Percentiles rank a stretch among this genome's conserved stretches.
Conservation (phyloP, 2,329 filamentous ascomycete species). For the Aschersonia sp. region DNA sequence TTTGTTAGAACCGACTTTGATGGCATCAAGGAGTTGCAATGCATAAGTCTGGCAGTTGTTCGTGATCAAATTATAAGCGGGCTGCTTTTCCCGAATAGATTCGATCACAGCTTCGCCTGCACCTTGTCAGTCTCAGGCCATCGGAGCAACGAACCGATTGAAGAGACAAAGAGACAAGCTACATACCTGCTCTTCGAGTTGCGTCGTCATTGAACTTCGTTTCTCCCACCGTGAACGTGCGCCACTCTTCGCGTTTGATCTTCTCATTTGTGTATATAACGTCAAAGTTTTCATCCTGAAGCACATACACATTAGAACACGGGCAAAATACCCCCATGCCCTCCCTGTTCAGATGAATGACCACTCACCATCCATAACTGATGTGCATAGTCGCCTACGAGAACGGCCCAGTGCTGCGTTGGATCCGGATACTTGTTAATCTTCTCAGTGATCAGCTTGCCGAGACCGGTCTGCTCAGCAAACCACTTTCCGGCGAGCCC, state of each 20-base stretch:
- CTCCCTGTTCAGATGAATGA: neutral
- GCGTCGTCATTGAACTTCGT: constrained; percentile 42
- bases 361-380: constrained; percentile 42
- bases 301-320: neutral
- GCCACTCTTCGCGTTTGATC: constrained; percentile 31
- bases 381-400: constrained; percentile 40
- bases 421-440: constrained; percentile 41
- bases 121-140: neutral
- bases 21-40: constrained; percentile 35
- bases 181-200: constrained; percentile 29
- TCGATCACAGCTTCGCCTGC: constrained; percentile 37
- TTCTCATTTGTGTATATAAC: constrained; percentile 41
- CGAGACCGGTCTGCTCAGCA: constrained; percentile 38
- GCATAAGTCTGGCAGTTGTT: constrained; percentile 49
- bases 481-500: constrained; percentile 44
- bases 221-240: constrained; percentile 33
- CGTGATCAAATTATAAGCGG: constrained; percentile 41
- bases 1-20: constrained; percentile 32
- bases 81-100: constrained; percentile 30
- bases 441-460: constrained; percentile 39
- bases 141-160: neutral
- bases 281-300: constrained; percentile 34
- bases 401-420: constrained; percentile 45
- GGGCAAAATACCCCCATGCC: neutral
- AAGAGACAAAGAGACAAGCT: neutral